Percentiles rank a stretch among this genome's conserved stretches.
Evolutionary conservation across 2,329 filamentous ascomycete species (phyloP).

Genomic region (Rhexocercosporidium sp.): DNA sequence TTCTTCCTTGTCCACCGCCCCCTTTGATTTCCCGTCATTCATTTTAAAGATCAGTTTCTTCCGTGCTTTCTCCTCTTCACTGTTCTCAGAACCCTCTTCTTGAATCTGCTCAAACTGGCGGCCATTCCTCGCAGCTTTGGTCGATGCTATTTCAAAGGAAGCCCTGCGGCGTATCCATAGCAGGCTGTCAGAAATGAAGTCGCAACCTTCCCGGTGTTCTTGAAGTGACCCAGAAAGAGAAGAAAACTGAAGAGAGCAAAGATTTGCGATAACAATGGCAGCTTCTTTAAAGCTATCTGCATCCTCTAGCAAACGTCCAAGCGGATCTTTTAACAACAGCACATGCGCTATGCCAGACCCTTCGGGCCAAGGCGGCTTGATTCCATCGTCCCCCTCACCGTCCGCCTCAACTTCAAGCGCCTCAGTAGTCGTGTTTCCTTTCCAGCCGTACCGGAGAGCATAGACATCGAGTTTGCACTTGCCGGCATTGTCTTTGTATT

Average conservation of each 20-base stretch:
- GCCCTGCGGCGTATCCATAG: conserved; percentile 3
- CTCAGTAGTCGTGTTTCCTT: conserved; percentile 13
- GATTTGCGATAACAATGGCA: background rate
- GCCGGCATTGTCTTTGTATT: conserved; percentile 16
- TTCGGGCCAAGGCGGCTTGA: background rate
- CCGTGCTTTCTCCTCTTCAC: background rate
- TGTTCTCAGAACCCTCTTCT: background rate
- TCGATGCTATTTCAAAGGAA: conserved; percentile 6
- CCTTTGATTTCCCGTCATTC: background rate
- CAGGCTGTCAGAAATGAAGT: conserved; percentile 2
- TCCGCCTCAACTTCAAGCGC: conserved; percentile 18
- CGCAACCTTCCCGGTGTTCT: conserved; percentile 4
- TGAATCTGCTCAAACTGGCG: background rate
- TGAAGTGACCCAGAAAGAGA: background rate
- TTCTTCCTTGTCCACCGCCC: background rate
- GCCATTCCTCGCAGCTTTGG: background rate
- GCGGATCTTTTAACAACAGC: background rate
- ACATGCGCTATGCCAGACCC: conserved; percentile 7
- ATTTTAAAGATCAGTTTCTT: conserved; percentile 1
- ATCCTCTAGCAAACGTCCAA: conserved; percentile 1
- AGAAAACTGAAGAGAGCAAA: conserved; percentile 2
- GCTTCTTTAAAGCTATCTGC: conserved; percentile 6
- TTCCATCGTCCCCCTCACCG: background rate
- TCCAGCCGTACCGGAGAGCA: conserved; percentile 21
- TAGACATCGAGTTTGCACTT: conserved; percentile 20